A percentile compares a stretch with the other conserved stretches of the same genome.
phyloP scores from a whole-genome alignment of 306 rosid species.

The Vigna reflexopilosa region DNA sequence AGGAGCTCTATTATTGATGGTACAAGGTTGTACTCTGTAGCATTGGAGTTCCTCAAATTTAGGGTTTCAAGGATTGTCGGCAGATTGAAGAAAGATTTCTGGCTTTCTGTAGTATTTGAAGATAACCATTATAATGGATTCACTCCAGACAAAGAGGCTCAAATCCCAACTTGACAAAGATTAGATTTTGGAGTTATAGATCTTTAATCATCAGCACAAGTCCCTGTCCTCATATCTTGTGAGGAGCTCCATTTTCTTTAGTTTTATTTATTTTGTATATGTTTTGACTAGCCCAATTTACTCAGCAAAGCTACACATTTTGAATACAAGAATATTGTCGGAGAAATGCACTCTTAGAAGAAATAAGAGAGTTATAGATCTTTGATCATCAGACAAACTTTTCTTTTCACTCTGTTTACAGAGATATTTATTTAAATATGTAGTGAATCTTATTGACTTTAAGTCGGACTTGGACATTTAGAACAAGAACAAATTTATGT shows the following conservation, averaged over 20 bases:
- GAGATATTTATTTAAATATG: too few relatives aligned
- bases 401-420: too few relatives aligned
- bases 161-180: slow-evolving; percentile 62
- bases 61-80: slow-evolving; percentile 47
- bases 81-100: slow-evolving; percentile 57
- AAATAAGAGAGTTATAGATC: too few relatives aligned
- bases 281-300: slow-evolving; percentile 7
- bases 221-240: slow-evolving; percentile 69
- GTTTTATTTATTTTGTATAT: slow-evolving; percentile 36
- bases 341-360: too few relatives aligned
- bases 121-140: slow-evolving; percentile 37
- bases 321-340: background rate
- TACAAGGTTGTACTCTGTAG: slow-evolving; percentile 55
- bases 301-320: background rate
- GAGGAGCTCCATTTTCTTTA: slow-evolving; percentile 52
- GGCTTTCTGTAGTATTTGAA: slow-evolving; percentile 54
- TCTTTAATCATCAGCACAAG: slow-evolving; percentile 11
- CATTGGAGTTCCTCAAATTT: slow-evolving; percentile 54
- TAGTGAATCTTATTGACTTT: too few relatives aligned
- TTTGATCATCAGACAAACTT: too few relatives aligned
- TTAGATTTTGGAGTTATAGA: slow-evolving; percentile 25
- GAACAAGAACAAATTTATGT: background rate
- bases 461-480: too few relatives aligned
- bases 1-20: slow-evolving; percentile 57
- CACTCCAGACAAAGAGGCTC: slow-evolving; percentile 26